Base-by-base conservation (phyloP, 441 rosid genomes). In the Kokia cookei region DNA sequence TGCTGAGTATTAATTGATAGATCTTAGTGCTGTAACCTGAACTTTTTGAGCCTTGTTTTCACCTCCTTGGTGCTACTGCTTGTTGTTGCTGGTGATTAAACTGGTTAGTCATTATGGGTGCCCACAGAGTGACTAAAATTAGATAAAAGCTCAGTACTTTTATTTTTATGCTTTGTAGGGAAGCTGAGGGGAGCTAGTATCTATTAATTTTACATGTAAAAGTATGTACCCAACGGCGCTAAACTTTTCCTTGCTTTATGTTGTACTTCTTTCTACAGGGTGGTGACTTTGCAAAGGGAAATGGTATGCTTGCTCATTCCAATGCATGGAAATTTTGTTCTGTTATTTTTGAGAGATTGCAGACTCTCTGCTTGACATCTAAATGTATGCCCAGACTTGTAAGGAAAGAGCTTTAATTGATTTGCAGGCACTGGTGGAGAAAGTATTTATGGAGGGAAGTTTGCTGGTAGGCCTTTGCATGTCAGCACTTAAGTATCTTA, bases 381-480 rank as follows among this genome's bases (percentile, higher is more conserved):
- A 79, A 79, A 77, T 70, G 72, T 76, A 81, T 78, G 82, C 85
- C 84, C 77, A 76, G 85, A 88, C 75, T 74, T 86, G 83, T 86
- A 84, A 86, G 85, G 86, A 83, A 76, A 77, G 51, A 69, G 83
- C 66, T 86, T 87, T 87, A 69, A 82, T 86, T 96, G 88, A 83
- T 88, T 86, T 90, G 90, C 94, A 96, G 99, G 98, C 89, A 93
- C 99, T 70, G 99, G 99, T 74, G 99, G 99, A 76, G 98, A 96
- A 86, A 92, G 98, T 76, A 92, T 94, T 75, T 93, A 90, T 63
- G 99, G 98, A 80, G 98, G 97, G 76, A 96, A 92, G 82, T 93
- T 96, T 89, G 76, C 89, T 63, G 99, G 99, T 93, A 81, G 71
- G 65, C 54, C 62, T 81, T 51, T 61, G 22, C 58, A 35, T 57